phyloP scores from a whole-genome alignment of 768 basidiomycete genomes.

The Galerina marginata region DNA sequence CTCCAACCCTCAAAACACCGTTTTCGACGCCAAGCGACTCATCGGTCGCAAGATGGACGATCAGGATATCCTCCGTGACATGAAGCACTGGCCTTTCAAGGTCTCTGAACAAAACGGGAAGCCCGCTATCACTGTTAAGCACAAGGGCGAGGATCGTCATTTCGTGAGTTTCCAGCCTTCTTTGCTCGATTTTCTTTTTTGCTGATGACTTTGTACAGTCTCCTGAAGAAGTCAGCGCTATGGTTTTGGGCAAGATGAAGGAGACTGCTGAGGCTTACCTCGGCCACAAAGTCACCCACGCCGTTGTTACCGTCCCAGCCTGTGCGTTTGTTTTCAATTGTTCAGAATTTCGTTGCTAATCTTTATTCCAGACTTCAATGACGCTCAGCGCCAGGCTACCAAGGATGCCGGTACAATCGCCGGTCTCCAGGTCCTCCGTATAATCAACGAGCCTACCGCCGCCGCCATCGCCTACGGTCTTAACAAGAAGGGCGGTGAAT shows the following conservation, averaged over 20 bases:
- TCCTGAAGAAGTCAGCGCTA: conserved; percentile 93
- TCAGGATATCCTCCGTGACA: conserved; percentile 77
- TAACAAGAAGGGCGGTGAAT: conserved; percentile 93
- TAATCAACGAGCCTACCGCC: conserved; percentile 97
- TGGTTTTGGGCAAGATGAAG: conserved; percentile 98
- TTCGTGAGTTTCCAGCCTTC: conserved; percentile 63
- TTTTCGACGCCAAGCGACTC: conserved; percentile 96
- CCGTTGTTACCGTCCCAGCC: conserved; percentile 97
- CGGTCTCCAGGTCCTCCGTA: conserved; percentile 93
- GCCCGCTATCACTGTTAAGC: conserved; percentile 76
- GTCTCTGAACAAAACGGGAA: conserved; percentile 82
- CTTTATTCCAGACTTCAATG: conserved; percentile 82
- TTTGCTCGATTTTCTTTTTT: neutral
- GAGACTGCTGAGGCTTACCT: conserved; percentile 99
- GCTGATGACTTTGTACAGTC: conserved; percentile 51
- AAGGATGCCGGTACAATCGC: conserved; percentile 97
- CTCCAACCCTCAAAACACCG: conserved; percentile 90
- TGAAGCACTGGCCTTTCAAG: conserved; percentile 92
- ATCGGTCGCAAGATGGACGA: conserved; percentile 89
- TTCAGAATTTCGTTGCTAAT: neutral
- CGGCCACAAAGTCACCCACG: conserved; percentile 94
- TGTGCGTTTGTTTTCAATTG: conserved; percentile 51
- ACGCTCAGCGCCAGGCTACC: conserved; percentile 98
- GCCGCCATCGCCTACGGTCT: conserved; percentile 98
- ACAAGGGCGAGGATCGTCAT: conserved; percentile 79